A percentile compares a stretch with the other conserved stretches of the same genome.
Conservation (phyloP, 768 basidiomycete species). For the Lactarius quietus region DNA sequence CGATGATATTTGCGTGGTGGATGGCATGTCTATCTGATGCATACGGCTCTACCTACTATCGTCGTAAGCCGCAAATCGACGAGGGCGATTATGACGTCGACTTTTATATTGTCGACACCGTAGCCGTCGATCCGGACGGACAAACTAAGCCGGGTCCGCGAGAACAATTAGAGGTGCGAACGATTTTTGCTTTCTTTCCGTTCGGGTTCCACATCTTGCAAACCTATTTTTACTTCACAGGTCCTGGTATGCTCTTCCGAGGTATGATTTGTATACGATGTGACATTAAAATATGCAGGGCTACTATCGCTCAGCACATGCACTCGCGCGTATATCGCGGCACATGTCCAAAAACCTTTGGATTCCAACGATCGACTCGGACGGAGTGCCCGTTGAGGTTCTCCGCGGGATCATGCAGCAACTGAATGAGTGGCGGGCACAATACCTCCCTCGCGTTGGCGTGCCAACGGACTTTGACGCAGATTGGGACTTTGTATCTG, state of each 20-base stretch:
- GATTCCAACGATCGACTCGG: constrained; percentile 69
- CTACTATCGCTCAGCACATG: constrained; percentile 80
- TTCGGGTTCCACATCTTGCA: neutral
- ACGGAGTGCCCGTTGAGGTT: constrained; percentile 72
- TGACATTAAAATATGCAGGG: constrained; percentile 45
- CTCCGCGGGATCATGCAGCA: constrained; percentile 52
- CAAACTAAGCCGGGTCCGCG: constrained; percentile 44
- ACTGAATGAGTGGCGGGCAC: constrained; percentile 69
- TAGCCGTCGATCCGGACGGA: constrained; percentile 42
- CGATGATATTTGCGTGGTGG: constrained; percentile 94
- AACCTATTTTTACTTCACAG: constrained; percentile 35
- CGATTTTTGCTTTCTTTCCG: neutral
- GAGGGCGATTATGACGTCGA: constrained; percentile 90
- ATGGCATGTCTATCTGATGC: constrained; percentile 85
- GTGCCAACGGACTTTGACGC: constrained; percentile 82
- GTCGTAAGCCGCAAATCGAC: constrained; percentile 71
- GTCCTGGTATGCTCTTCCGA: constrained; percentile 54
- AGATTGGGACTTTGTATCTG: constrained; percentile 86
- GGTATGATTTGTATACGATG: constrained; percentile 15
- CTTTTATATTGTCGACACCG: constrained; percentile 74
- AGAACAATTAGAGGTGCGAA: constrained; percentile 72
- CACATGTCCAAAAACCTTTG: constrained; percentile 79
- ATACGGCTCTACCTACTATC: constrained; percentile 78
- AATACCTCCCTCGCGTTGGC: constrained; percentile 73
- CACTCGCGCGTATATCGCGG: constrained; percentile 78